Base-by-base conservation (phyloP, 2,329 filamentous ascomycete genomes). In the Exophiala sp. region DNA sequence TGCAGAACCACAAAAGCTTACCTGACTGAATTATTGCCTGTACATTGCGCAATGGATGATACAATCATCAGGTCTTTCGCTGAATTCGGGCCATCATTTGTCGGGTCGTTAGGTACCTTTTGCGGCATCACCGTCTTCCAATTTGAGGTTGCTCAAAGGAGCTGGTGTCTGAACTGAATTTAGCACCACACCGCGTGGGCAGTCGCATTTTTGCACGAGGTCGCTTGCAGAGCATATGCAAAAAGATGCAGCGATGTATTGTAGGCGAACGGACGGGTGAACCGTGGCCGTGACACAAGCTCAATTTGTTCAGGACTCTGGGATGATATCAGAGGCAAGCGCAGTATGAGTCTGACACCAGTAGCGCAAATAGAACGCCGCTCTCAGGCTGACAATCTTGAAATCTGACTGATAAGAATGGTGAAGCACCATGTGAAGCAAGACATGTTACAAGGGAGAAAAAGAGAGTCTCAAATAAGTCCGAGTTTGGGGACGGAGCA, bases 341-440 rank as follows among this genome's bases (percentile, higher is more conserved):
- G 32, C n/a, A 6, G 41, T 20, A 8, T 18, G 39, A 48, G 42
- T 33, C 12, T 44, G 34, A 14, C 24, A 29, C 24, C 7, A 1
- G 24, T 34, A 39, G 10, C 11, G 35, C 33, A 39, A 33, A 43
- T 40, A 29, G 14, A 34, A 10, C 38, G 18, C 43, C 11, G 14
- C 36, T n/a, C 39, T 18, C 36, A 45, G 41, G 36, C 38, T 24
- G 48, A 36, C 24, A 50, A 45, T 32, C 36, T 21, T 46, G 45
- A 40, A 39, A 16, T 50, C 29, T 32, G 40, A 34, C 24, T 40
- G 45, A 48, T 34, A 40, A 39, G 40, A 44, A 33, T 42, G 40
- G 29, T 42, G 49, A 45, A 36, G 39, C 10, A 18, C 12, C 10
- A 54, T 57, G 40, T 57, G 54, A 57, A 54, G 54, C 50, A 32